Conservation (phyloP, 768 basidiomycete species). For the Inosperma sp. region DNA sequence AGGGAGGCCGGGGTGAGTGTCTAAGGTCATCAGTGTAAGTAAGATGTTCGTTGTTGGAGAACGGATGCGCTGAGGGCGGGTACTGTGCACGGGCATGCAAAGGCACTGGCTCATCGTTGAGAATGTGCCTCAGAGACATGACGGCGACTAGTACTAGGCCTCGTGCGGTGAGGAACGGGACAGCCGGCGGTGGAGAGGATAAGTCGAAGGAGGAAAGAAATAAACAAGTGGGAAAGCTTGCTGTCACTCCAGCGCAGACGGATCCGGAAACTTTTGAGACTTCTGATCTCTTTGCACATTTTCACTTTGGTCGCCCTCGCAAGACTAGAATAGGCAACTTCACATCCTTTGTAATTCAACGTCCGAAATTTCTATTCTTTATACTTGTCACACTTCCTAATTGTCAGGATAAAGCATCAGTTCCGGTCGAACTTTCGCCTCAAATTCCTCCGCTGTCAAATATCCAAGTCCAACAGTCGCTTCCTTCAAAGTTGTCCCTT, state of each 20-base stretch:
- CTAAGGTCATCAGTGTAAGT: slow-evolving; percentile 21
- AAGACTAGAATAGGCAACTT: slow-evolving; percentile 26
- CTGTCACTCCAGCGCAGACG: slow-evolving; percentile 25
- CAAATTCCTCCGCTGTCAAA: slow-evolving; percentile 87
- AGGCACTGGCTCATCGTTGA: slow-evolving; percentile 65
- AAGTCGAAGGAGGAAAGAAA: slow-evolving; percentile 18
- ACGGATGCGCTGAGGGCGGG: slow-evolving; percentile 25
- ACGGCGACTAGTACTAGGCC: slow-evolving; percentile 19
- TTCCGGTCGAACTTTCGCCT: slow-evolving; percentile 88
- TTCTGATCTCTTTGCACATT: slow-evolving; percentile 28
- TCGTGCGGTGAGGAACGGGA: slow-evolving; percentile 34
- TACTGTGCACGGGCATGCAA: slow-evolving; percentile 31
- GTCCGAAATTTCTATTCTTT: slow-evolving; percentile 9
- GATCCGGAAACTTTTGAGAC: slow-evolving; percentile 20
- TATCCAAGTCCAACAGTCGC: slow-evolving; percentile 86
- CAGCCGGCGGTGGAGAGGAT: slow-evolving; percentile 10
- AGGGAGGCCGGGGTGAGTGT: slow-evolving; percentile 24
- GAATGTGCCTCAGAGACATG: slow-evolving; percentile 78
- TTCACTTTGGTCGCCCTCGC: slow-evolving; percentile 23
- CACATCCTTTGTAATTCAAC: slow-evolving; percentile 9
- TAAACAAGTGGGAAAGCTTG: slow-evolving; percentile 25
- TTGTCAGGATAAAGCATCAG: slow-evolving; percentile 75
- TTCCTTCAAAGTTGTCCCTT: slow-evolving; percentile 94
- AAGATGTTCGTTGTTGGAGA: slow-evolving; percentile 16
- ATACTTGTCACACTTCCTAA: slow-evolving; percentile 20